These are phyloP conservation scores for Pittosporum tobira DNA, from an alignment of 129 eudicot genomes.

Conservation along the genomic window DNA sequence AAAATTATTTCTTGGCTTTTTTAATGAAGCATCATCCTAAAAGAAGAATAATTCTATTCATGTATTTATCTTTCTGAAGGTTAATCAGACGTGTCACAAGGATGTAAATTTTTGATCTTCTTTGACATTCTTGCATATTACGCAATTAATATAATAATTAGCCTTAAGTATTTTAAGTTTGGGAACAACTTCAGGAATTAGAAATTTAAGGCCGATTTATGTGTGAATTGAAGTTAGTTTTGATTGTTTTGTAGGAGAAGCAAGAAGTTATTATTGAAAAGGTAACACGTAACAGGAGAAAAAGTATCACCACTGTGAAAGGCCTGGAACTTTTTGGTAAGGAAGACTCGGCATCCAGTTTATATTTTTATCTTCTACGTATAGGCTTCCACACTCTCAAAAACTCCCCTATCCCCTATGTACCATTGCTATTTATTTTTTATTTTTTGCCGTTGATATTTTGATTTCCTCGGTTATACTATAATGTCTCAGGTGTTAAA, in stretches of 20 bases:
- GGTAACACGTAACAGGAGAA: constrained; percentile 84
- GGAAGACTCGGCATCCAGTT: constrained; percentile 10
- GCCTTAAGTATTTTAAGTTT: no score
- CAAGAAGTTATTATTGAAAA: constrained; percentile 87
- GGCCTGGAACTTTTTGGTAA: constrained; percentile 87
- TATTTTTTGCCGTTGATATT: no score
- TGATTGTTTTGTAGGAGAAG: constrained; percentile 50
- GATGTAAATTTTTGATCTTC: not conserved
- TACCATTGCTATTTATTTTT: no score
- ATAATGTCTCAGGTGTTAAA: constrained; percentile 56
- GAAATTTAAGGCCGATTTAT: not conserved
- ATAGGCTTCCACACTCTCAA: not conserved
- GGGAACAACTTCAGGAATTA: not conserved
- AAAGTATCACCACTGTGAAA: constrained; percentile 79
- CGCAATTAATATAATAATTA: not conserved
- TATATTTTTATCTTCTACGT: not conserved
- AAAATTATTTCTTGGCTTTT: not conserved
- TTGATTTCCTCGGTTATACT: not conserved
- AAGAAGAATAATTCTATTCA: not conserved
- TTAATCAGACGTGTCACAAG: no score
- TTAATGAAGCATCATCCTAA: no score
- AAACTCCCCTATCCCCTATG: not conserved
- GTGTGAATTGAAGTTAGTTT: constrained; percentile 11
- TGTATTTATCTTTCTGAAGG: not conserved
- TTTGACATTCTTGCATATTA: not conserved